Conservation (phyloP, 2,329 filamentous ascomycete genomes). For the Hypoxylon sp. region DNA sequence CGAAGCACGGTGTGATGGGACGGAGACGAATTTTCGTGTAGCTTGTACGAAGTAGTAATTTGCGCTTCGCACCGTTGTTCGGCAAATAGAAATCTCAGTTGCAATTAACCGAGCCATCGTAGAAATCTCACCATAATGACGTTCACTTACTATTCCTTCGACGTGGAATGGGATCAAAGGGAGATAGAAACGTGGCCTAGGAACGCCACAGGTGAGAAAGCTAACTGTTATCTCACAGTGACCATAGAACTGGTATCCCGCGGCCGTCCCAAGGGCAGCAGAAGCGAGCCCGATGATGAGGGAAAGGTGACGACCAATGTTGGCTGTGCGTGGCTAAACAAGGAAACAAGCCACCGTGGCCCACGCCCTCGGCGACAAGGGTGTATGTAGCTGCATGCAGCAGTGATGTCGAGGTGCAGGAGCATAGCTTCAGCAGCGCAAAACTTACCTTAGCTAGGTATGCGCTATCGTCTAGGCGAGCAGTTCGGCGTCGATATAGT, state of each 20-base stretch:
- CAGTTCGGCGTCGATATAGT: conserved; percentile 21
- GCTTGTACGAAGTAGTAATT: conserved; percentile 14
- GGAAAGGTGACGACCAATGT: conserved; percentile 19
- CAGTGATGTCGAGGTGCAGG: conserved; percentile 41
- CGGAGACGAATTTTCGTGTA: conserved; percentile 5
- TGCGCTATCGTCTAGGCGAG: neutral
- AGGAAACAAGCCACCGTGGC: conserved; percentile 38
- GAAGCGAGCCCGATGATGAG: conserved; percentile 28
- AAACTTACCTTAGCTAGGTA: conserved; percentile 4
- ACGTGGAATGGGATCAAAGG: neutral
- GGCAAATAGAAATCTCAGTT: conserved; percentile 1
- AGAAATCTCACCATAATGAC: conserved; percentile 3
- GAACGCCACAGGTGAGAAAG: conserved; percentile 8
- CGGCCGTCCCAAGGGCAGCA: no score
- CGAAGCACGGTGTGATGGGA: conserved; percentile 17
- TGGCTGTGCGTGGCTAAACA: conserved; percentile 39
- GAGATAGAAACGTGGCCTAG: conserved; percentile 25
- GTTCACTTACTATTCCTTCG: conserved; percentile 15
- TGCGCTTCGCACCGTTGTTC: conserved; percentile 4
- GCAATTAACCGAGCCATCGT: conserved; percentile 26
- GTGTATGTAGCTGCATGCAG: conserved; percentile 29
- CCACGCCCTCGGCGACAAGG: conserved; percentile 13
- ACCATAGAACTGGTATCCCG: no score
- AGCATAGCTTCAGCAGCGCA: conserved; percentile 27
- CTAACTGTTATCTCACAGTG: no score